Base-by-base conservation (phyloP, 139 green algal species). In the Coelastrella sp. region DNA sequence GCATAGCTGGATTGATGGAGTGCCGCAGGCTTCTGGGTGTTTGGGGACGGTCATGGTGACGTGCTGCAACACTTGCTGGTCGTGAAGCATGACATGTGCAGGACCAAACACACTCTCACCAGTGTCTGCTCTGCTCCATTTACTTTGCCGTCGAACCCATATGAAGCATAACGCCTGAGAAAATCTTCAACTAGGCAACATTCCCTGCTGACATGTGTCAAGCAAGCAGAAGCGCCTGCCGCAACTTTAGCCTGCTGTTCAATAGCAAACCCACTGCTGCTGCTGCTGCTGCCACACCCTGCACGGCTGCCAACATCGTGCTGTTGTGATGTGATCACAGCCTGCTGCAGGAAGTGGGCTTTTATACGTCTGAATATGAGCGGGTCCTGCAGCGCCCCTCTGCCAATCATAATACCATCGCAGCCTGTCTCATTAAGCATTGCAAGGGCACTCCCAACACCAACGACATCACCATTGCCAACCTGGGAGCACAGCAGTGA, bases 381-480 rank as follows among this genome's bases (percentile, higher is more conserved):
- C n/a, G 95, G 95, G 84, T 97, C 95, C 57, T 95, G 91, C 60
- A 94, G 82, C 12, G 92, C 90, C 15, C 95, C 95, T 7, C 95
- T 89, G 5, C 95, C 95, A 11, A 97, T 84, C 94, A 96, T 96
- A 7, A 97, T 58, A 56, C 91, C 95, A 20, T 93, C 88, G 81
- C 93, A 95, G 57, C 91, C 92, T 19, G 94, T 95, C 89, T 93
- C 59, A 35, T 63, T 22, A 74, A 95, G 70, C 85, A 97, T 85
- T 78, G 74, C 8, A n/a, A 81, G 85, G 17, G 94, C 94, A 1
- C 75, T 80, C 12, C 58, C 80, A 65, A 88, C 86, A 17, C 72
- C 92, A n/a, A 94, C 92, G 10, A 97, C 91, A 79, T 97, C 95
- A 35, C 95, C 95, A 84, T 97, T 97, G 59, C 95, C 95, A 0